Evolutionary conservation across 1,284 basidiomycete genomes (phyloP).

Genomic region (Melanopsichium pennsylvanicum): DNA sequence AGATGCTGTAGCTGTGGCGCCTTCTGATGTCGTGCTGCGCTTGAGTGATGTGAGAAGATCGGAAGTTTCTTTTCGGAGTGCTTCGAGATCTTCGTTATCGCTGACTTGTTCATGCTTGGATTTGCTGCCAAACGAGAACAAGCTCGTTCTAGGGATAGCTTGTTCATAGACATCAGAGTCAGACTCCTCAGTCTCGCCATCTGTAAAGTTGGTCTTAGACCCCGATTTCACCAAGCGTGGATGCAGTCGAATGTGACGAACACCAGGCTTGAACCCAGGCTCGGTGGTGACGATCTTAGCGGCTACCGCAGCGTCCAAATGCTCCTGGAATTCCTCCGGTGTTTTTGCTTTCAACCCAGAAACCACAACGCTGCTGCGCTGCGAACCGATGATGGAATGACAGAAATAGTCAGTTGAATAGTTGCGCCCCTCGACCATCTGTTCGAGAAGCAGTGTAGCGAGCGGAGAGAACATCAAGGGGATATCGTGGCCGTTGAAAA

Average conservation of each 20-base stretch:
- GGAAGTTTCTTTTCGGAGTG: conserved; percentile 19
- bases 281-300: conserved; percentile 46
- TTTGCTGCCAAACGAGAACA: conserved; percentile 7
- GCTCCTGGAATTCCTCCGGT: conserved; percentile 35
- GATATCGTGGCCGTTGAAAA: conserved; percentile 40
- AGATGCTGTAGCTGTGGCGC: conserved; percentile 16
- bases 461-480: conserved; percentile 23
- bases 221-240: conserved; percentile 19
- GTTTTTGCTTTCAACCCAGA: conserved; percentile 13
- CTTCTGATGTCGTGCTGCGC: conserved; percentile 19
- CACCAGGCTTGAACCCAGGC: conserved; percentile 39
- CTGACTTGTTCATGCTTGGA: neutral
- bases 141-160: conserved; percentile 1
- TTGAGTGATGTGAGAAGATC: conserved; percentile 27
- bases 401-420: conserved; percentile 49
- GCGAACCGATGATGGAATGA: conserved; percentile 28
- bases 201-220: conserved; percentile 14
- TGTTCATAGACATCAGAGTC: conserved; percentile 5
- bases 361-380: conserved; percentile 14
- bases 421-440: conserved; percentile 38
- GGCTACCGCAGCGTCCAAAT: conserved; percentile 32
- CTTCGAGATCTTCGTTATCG: conserved; percentile 7
- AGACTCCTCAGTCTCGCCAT: conserved; percentile 16
- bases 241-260: conserved; percentile 36
- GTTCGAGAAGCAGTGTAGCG: conserved; percentile 35